Evolutionary conservation across 2,329 filamentous ascomycete genomes (phyloP).

Genomic region (Colletotrichum chlorophyti): DNA sequence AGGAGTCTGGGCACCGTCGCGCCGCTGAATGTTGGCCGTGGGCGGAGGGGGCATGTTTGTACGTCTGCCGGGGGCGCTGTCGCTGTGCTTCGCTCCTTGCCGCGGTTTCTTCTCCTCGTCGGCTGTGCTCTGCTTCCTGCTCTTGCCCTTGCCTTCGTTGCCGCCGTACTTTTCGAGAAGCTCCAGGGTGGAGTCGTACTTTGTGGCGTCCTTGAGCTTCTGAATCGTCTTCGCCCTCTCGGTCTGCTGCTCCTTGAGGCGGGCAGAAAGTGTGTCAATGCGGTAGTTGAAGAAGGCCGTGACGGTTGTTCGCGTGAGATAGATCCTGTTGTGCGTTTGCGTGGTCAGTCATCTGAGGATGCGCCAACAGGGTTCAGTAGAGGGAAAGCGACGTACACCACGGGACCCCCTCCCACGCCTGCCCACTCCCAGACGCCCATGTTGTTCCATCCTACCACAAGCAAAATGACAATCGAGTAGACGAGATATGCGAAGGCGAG

Average conservation of each 20-base stretch:
- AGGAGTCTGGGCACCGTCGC: conserved; percentile 33
- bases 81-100: conserved; percentile 30
- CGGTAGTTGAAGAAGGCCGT: conserved; percentile 82
- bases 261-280: conserved; percentile 70
- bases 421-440: conserved; percentile 81
- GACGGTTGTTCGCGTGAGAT: conserved; percentile 70
- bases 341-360: background rate
- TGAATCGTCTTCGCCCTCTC: conserved; percentile 89
- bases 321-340: conserved; percentile 69
- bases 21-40: conserved; percentile 67
- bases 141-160: conserved; percentile 55
- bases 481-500: conserved; percentile 89
- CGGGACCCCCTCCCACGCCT: conserved; percentile 77
- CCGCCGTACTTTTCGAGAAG: conserved; percentile 94
- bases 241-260: conserved; percentile 76
- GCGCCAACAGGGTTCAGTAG: background rate
- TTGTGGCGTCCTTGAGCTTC: conserved; percentile 92
- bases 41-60: conserved; percentile 63
- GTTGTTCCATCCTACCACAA: conserved; percentile 85
- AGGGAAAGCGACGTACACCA: conserved; percentile 63
- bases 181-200: conserved; percentile 93
- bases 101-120: conserved; percentile 39
- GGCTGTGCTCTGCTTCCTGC: conserved; percentile 34
- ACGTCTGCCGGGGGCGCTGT: conserved; percentile 39
- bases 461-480: conserved; percentile 78